Evolutionary conservation across 1,284 basidiomycete species (phyloP), one percentile per base, ranked within the genome.

Genomic region (Megacollybia platyphylla): DNA sequence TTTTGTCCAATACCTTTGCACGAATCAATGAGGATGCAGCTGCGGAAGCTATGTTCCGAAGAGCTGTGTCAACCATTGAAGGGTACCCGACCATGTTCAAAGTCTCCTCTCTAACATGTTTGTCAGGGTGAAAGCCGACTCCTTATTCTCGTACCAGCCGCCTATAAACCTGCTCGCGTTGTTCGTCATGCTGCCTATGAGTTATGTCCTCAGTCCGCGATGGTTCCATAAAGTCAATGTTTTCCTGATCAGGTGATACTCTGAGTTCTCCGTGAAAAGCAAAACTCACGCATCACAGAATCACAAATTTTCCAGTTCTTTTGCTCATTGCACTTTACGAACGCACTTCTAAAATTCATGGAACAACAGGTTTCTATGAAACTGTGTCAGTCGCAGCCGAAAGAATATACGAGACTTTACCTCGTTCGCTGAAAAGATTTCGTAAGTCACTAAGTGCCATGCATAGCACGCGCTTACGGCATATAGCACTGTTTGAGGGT

Each of bases 21-120:
- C 87, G 75, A 13, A 90, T 96, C 53, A 92, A 82, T 48, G 83
- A 88, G 51, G 92, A 96, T 61, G 92, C 92, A 13, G 78, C 77
- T 8, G 89, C 91, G 4, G 92, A 96, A 86, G 87, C 85, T 3
- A 90, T 94, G 87, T 96, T 92, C 58, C 73, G 92, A 41, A 82
- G 82, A 56, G 90, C 91, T 0, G 90, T 93, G 0, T 81, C 77
- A 7, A 92, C 89, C 0, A 79, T 94, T 29, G 90, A 93, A 68
- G 90, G 89, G 84, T 82, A 55, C 18, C 46, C 57, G 31, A 18
- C 15, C 11, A 24, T 30, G 10, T 15, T 26, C 15, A 37, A 40
- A 29, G 4, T 11, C 15, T 38, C 55, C 3, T 24, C 20, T 24
- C 50, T 61, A 52, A 60, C 42, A 46, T 41, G 24, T 38, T 46